A percentile compares a stretch with the other conserved stretches of the same genome.
These are phyloP conservation scores for Hsuehochloa calcarea DNA, from an alignment of 176 grass and related monocot genomes.

Conservation along the genomic window DNA sequence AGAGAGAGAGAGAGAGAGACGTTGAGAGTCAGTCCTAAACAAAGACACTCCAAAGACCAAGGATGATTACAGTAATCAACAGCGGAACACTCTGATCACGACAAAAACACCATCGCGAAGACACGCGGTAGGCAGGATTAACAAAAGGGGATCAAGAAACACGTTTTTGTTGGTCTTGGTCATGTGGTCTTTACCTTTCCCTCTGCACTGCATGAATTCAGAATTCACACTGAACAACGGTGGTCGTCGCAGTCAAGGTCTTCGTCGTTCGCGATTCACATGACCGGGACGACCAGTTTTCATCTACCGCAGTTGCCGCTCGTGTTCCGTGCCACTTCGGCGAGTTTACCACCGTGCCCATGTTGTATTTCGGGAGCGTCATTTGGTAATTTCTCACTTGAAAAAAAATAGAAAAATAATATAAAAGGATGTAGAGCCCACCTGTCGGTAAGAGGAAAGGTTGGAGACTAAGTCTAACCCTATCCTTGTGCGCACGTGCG, in stretches of 20 bases:
- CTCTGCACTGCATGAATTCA: too few species aligned
- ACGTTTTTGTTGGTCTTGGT: not conserved
- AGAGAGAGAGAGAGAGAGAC: too few species aligned
- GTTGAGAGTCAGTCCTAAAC: too few species aligned
- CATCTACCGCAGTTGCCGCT: not conserved
- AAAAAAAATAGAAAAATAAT: too few species aligned
- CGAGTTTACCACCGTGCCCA: not conserved
- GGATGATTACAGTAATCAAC: not conserved
- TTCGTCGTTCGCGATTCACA: not conserved
- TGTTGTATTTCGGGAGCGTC: too few species aligned
- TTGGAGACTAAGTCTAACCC: too few species aligned
- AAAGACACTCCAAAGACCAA: too few species aligned
- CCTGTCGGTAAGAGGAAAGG: too few species aligned
- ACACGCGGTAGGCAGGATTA: not conserved
- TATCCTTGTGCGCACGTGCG: too few species aligned
- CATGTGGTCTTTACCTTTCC: not conserved
- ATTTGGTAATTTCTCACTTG: too few species aligned
- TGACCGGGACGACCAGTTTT: not conserved
- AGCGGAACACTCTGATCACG: not conserved
- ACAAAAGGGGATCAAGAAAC: not conserved
- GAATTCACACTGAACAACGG: not conserved
- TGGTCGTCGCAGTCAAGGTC: not conserved
- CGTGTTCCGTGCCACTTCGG: slow-evolving; percentile 6
- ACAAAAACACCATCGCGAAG: not conserved
- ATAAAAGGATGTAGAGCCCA: too few species aligned